A percentile compares a stretch with the other conserved stretches of the same genome.
These are phyloP conservation scores for Capillidium heterosporum DNA, from an alignment of 371 early-diverging fungal genomes.

Conservation along the genomic window DNA sequence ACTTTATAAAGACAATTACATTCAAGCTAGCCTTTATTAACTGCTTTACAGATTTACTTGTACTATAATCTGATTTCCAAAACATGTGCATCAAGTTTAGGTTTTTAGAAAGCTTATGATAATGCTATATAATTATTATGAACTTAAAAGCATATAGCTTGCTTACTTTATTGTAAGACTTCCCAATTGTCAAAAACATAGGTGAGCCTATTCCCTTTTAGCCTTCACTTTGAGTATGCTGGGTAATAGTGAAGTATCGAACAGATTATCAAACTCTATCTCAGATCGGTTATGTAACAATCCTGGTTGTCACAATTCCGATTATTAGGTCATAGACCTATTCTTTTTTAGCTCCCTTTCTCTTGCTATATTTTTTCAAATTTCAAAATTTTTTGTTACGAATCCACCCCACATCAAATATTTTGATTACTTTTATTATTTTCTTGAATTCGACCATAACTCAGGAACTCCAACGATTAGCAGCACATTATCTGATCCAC, in stretches of 20 bases:
- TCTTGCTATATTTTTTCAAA: too few relatives aligned
- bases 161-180: slow-evolving; percentile 25
- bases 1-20: too few relatives aligned
- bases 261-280: slow-evolving; percentile 18
- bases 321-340: too few relatives aligned
- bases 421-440: too few relatives aligned
- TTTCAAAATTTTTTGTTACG: too few relatives aligned
- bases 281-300: slow-evolving; percentile 16
- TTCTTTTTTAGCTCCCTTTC: too few relatives aligned
- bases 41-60: background rate
- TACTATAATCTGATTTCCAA: background rate
- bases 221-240: slow-evolving; percentile 27
- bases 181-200: slow-evolving; percentile 19
- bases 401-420: too few relatives aligned
- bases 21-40: too few relatives aligned
- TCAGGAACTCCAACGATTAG: too few relatives aligned
- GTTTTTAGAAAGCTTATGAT: slow-evolving; percentile 13
- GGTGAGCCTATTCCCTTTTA: slow-evolving; percentile 16
- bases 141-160: slow-evolving; percentile 33
- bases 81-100: slow-evolving; percentile 11
- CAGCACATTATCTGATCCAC: too few relatives aligned
- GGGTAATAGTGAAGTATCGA: slow-evolving; percentile 38
- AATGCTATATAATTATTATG: slow-evolving; percentile 33
- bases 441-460: too few relatives aligned
- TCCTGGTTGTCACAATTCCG: too few relatives aligned